These are phyloP conservation scores for Leucocoprinus birnbaumii DNA, from an alignment of 768 basidiomycete species.

Conservation along the genomic window DNA sequence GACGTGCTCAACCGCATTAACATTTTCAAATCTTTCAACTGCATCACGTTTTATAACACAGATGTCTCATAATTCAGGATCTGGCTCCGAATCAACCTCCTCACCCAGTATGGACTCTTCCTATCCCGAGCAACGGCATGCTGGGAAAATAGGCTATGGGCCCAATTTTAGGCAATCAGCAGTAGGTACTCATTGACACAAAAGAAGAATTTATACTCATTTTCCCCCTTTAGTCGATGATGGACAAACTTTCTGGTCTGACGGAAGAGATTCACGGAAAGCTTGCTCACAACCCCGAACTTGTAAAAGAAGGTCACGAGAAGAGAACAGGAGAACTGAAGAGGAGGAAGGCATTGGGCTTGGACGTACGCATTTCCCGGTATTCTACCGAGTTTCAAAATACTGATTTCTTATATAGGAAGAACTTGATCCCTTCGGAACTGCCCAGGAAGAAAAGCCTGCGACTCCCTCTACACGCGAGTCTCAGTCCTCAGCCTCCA, in stretches of 20 bases:
- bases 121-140: conserved; percentile 9
- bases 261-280: conserved; percentile 13
- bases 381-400: no score
- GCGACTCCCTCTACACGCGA: no score
- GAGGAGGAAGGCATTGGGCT: background rate
- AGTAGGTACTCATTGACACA: background rate
- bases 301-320: conserved; percentile 9
- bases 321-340: conserved; percentile 5
- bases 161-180: background rate
- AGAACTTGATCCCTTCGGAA: no score
- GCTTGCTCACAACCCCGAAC: conserved; percentile 9
- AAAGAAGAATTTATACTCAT: background rate
- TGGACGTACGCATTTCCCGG: background rate
- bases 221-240: background rate
- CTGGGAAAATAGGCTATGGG: conserved; percentile 11
- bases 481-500: no score
- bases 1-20: no score
- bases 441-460: no score
- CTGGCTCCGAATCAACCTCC: background rate
- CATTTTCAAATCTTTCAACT: no score
- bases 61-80: no score
- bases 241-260: conserved; percentile 8
- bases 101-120: background rate
- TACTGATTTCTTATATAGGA: no score
- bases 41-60: no score